phyloP scores from a whole-genome alignment of 768 basidiomycete species.

The Agrocybe pediades region DNA sequence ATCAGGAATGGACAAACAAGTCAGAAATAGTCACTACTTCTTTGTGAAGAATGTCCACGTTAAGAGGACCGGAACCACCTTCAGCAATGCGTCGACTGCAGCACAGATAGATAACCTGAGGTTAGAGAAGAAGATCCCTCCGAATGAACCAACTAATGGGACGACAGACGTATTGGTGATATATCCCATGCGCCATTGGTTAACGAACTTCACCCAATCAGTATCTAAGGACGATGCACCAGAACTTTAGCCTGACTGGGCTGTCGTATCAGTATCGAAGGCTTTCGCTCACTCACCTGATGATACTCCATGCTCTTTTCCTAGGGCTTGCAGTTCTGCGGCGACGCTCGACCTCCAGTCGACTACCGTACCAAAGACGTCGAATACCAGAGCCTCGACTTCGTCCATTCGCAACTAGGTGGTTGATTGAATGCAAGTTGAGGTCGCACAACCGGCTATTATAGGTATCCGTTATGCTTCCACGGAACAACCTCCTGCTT shows the following conservation, averaged over 20 bases:
- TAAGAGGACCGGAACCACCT: constrained; percentile 46
- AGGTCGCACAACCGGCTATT: neutral
- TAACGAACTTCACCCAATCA: constrained; percentile 50
- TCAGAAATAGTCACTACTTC: constrained; percentile 33
- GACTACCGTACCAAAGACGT: constrained; percentile 53
- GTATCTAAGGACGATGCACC: constrained; percentile 9
- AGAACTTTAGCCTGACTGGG: neutral
- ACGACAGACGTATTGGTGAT: constrained; percentile 41
- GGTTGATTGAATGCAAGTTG: neutral
- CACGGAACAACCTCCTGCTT: no score
- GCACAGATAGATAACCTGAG: neutral
- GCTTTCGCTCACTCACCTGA: constrained; percentile 16
- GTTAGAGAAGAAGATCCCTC: neutral
- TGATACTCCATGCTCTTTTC: constrained; percentile 25
- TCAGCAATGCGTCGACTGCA: constrained; percentile 43
- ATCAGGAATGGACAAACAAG: no score
- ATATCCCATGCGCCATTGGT: constrained; percentile 59
- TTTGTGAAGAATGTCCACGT: constrained; percentile 56
- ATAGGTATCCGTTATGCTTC: no score
- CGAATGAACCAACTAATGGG: neutral
- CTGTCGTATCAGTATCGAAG: neutral
- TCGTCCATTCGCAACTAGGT: constrained; percentile 16
- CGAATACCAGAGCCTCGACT: constrained; percentile 47
- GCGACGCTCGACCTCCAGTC: constrained; percentile 42
- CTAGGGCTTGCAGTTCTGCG: constrained; percentile 30